Conservation (phyloP, 2,329 filamentous ascomycete genomes). For the Ophiocordyceps camponoti-leonardi region DNA sequence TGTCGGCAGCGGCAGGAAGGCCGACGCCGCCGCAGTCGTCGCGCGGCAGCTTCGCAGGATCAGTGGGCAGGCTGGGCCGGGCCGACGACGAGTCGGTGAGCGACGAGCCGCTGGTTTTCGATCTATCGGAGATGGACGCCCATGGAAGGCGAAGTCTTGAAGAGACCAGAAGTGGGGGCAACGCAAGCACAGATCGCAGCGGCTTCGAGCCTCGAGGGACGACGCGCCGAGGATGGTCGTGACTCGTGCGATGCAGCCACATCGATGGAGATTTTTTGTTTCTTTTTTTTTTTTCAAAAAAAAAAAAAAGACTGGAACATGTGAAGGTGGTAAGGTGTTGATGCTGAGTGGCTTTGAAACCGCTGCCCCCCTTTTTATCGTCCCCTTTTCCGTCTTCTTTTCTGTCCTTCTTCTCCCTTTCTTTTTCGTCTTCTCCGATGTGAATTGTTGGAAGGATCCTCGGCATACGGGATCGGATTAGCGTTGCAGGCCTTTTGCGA, state of each 20-base stretch:
- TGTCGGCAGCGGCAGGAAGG: conserved; percentile 15
- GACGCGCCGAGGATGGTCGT: conserved; percentile 19
- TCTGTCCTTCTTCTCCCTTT: not conserved
- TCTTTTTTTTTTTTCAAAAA: too few relatives aligned
- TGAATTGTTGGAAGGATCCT: not conserved
- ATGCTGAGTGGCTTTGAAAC: not conserved
- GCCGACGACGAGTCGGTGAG: conserved; percentile 35
- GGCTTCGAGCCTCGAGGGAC: conserved; percentile 21
- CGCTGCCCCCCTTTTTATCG: not conserved
- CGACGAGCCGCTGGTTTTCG: conserved; percentile 55
- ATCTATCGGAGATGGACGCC: conserved; percentile 53
- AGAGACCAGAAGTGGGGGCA: conserved; percentile 23
- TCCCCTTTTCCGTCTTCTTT: not conserved
- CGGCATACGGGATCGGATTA: not conserved
- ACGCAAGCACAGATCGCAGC: conserved; percentile 21
- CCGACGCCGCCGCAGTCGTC: conserved; percentile 26
- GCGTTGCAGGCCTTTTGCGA: not conserved
- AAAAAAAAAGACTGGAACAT: not conserved
- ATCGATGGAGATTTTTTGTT: not conserved
- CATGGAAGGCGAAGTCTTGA: conserved; percentile 41
- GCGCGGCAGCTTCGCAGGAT: conserved; percentile 27
- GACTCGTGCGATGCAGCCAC: not conserved
- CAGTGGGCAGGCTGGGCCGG: conserved; percentile 18
- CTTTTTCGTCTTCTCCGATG: not conserved
- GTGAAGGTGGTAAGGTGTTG: not conserved